phyloP scores from a whole-genome alignment of 768 basidiomycete genomes.

The Tricholoma sp. region DNA sequence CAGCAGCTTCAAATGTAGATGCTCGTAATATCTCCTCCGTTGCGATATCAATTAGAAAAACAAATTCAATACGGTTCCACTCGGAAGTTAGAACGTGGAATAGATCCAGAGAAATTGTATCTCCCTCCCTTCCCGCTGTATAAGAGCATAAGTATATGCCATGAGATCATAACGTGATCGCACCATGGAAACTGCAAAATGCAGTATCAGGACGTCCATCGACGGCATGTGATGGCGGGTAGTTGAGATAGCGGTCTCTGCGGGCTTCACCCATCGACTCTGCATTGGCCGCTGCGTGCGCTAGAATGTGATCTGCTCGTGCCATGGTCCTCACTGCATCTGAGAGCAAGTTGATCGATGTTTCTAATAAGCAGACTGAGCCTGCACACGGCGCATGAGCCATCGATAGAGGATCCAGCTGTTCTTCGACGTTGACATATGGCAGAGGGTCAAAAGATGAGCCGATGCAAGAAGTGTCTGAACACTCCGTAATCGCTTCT shows the following conservation, averaged over 20 bases:
- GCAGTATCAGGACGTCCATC: slow-evolving; percentile 45
- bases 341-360: slow-evolving; percentile 44
- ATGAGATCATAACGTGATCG: slow-evolving; percentile 1
- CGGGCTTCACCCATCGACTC: slow-evolving; percentile 27
- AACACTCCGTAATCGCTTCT: slow-evolving; percentile 23
- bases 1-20: slow-evolving; percentile 11
- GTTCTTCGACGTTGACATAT: slow-evolving; percentile 18
- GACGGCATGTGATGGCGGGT: slow-evolving; percentile 51
- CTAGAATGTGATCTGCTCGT: slow-evolving; percentile 35
- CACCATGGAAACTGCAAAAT: slow-evolving; percentile 46
- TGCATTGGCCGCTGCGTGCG: slow-evolving; percentile 32
- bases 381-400: slow-evolving; percentile 37
- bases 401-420: slow-evolving; percentile 2
- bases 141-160: background rate
- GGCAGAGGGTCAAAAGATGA: slow-evolving; percentile 9
- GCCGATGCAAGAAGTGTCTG: background rate
- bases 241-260: slow-evolving; percentile 32
- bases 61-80: slow-evolving; percentile 15
- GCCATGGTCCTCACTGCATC: slow-evolving; percentile 16
- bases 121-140: slow-evolving; percentile 23
- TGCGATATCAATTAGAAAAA: slow-evolving; percentile 20
- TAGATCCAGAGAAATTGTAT: slow-evolving; percentile 25
- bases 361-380: slow-evolving; percentile 46
- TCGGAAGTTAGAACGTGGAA: slow-evolving; percentile 1
- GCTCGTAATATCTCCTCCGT: slow-evolving; percentile 16